Percentiles rank a stretch among this genome's conserved stretches.
phyloP scores from a whole-genome alignment of 192 early-diverging fungal genomes.

The Coemansia biformis region DNA sequence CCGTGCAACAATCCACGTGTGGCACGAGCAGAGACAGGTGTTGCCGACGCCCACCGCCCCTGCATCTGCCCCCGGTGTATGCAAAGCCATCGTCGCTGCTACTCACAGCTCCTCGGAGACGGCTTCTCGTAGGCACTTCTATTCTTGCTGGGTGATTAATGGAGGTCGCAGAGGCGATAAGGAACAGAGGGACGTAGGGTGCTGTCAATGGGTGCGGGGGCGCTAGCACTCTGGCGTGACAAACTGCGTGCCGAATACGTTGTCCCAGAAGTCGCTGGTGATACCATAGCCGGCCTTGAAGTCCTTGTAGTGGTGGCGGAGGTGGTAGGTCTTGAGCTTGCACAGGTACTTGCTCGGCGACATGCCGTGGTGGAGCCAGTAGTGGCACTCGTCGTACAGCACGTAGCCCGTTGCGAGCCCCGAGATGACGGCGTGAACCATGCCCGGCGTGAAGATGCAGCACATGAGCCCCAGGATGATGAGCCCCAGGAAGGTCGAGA shows the following conservation, averaged over 20 bases:
- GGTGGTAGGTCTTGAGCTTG: conserved; percentile 90
- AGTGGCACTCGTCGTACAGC: conserved; percentile 89
- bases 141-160: too few species aligned
- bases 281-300: conserved; percentile 83
- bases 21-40: too few species aligned
- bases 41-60: too few species aligned
- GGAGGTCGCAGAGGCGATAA: too few species aligned
- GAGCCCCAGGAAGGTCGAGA: conserved; percentile 55
- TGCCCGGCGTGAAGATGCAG: conserved; percentile 57
- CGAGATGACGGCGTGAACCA: conserved; percentile 63
- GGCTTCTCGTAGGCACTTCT: too few species aligned
- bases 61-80: too few species aligned
- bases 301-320: conserved; percentile 94
- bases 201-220: background rate
- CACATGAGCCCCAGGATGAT: conserved; percentile 57
- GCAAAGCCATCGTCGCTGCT: too few species aligned
- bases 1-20: too few species aligned
- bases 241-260: conserved; percentile 65
- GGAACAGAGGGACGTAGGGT: too few species aligned
- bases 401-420: conserved; percentile 81
- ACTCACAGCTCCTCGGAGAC: too few species aligned
- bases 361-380: conserved; percentile 89
- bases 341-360: conserved; percentile 65
- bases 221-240: background rate
- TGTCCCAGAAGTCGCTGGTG: conserved; percentile 88